These are phyloP conservation scores for Aspergillus transmontanensis DNA, from an alignment of 2,329 filamentous ascomycete genomes.

Conservation along the genomic window DNA sequence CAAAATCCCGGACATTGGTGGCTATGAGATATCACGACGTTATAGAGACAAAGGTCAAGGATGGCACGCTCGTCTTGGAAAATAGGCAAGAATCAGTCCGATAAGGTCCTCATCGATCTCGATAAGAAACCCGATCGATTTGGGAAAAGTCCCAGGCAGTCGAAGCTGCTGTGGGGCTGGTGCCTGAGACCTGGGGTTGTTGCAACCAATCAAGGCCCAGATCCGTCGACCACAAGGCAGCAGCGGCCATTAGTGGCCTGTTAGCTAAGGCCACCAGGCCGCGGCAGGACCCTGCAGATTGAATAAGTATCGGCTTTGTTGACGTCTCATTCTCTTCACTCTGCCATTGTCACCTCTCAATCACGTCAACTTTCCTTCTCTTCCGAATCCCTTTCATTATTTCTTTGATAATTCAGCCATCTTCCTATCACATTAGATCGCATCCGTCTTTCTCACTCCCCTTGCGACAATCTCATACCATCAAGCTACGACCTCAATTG, in stretches of 20 bases:
- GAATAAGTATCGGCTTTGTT: constrained; percentile 1
- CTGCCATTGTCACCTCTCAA: not conserved
- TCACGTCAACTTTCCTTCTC: not conserved
- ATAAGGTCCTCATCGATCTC: not conserved
- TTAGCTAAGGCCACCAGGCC: not conserved
- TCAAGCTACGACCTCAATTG: not conserved
- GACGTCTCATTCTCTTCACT: not conserved
- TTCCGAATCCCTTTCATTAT: too few relatives aligned
- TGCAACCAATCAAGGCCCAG: not conserved
- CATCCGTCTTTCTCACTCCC: not conserved
- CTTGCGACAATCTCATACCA: not conserved
- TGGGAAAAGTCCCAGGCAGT: not conserved
- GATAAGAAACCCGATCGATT: not conserved
- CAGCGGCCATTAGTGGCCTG: constrained; percentile 1
- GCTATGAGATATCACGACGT: too few relatives aligned
- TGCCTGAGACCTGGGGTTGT: not conserved
- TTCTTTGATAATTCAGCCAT: not conserved
- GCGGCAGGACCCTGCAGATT: not conserved
- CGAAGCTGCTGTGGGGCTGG: not conserved
- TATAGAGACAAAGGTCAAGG: too few relatives aligned
- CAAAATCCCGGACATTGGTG: too few relatives aligned
- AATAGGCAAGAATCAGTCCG: not conserved
- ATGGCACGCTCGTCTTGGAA: too few relatives aligned
- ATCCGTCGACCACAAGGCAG: not conserved
- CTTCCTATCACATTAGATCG: too few relatives aligned